Percentiles rank a stretch among this genome's conserved stretches.
Conservation (phyloP, 2,329 filamentous ascomycete species). For the Phaeosphaeriaceae sp. region DNA sequence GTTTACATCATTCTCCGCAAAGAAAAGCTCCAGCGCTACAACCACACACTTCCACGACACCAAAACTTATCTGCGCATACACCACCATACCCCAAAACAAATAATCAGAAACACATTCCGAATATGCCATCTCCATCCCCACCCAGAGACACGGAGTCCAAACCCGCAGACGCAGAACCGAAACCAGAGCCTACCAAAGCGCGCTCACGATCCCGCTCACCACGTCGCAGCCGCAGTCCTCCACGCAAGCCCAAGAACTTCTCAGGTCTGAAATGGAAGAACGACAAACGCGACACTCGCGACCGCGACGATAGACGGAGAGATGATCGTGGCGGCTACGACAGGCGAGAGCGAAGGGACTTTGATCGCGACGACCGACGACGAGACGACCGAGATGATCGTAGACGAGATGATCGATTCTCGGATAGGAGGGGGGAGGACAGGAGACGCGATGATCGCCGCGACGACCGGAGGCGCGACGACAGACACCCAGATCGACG, state of each 20-base stretch:
- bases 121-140: conserved; percentile 26
- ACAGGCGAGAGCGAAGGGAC: conserved; percentile 29
- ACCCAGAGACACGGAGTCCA: conserved; percentile 11
- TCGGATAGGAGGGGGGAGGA: conserved; percentile 45
- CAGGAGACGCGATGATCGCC: conserved; percentile 9
- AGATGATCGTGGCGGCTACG: conserved; percentile 44
- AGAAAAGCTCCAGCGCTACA: background rate
- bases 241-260: conserved; percentile 46
- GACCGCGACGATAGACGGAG: conserved; percentile 51
- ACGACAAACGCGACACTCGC: conserved; percentile 37
- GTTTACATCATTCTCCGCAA: conserved; percentile 18
- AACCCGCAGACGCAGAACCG: conserved; percentile 2
- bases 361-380: conserved; percentile 12
- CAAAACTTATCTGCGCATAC: background rate
- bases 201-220: conserved; percentile 41
- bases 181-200: conserved; percentile 12
- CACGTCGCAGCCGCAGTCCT: conserved; percentile 35
- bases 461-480: conserved; percentile 12
- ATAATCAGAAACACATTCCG: background rate
- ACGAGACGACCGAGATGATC: conserved; percentile 52
- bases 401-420: conserved; percentile 17
- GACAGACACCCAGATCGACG: conserved; percentile 5
- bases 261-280: conserved; percentile 67
- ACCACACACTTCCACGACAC: background rate
- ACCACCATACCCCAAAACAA: background rate